These are phyloP conservation scores for Brasenia schreberi DNA, from an alignment of 164 flowering plant genomes.

Conservation along the genomic window DNA sequence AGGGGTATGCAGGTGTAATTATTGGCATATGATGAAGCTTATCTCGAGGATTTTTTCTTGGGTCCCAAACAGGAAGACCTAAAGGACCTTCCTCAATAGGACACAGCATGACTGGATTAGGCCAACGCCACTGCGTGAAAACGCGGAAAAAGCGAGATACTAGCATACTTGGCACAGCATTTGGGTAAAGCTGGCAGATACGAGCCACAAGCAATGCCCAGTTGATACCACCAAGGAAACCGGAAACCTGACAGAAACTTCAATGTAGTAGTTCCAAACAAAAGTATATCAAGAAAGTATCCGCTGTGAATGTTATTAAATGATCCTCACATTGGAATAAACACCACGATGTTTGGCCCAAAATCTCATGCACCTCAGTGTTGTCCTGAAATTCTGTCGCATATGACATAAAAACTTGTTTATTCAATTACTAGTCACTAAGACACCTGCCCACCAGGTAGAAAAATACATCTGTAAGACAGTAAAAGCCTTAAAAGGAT, in stretches of 20 bases:
- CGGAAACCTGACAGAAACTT: conserved; percentile 28
- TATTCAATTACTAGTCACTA: no score
- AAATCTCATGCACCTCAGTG: conserved; percentile 77
- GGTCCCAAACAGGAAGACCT: conserved; percentile 85
- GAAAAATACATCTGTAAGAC: background rate
- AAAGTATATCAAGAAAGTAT: background rate
- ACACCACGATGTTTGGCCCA: conserved; percentile 97
- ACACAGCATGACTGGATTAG: conserved; percentile 55
- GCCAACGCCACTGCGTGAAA: conserved; percentile 53
- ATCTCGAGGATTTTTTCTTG: conserved; percentile 62
- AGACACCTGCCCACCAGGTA: no score
- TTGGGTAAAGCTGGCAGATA: conserved; percentile 49
- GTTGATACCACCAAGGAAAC: conserved; percentile 53
- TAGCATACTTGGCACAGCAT: conserved; percentile 49
- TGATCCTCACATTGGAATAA: conserved; percentile 66
- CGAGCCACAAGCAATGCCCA: conserved; percentile 61
- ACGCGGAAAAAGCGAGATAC: conserved; percentile 52
- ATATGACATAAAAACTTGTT: background rate
- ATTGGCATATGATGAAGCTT: conserved; percentile 78
- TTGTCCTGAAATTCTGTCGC: conserved; percentile 66
- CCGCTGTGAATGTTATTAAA: background rate
- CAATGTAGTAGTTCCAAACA: background rate
- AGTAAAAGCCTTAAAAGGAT: conserved; percentile 1
- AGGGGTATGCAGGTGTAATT: conserved; percentile 93
- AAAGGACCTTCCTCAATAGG: conserved; percentile 62